phyloP scores from a whole-genome alignment of 2,329 filamentous ascomycete species.

The Aspergillus sp. region DNA sequence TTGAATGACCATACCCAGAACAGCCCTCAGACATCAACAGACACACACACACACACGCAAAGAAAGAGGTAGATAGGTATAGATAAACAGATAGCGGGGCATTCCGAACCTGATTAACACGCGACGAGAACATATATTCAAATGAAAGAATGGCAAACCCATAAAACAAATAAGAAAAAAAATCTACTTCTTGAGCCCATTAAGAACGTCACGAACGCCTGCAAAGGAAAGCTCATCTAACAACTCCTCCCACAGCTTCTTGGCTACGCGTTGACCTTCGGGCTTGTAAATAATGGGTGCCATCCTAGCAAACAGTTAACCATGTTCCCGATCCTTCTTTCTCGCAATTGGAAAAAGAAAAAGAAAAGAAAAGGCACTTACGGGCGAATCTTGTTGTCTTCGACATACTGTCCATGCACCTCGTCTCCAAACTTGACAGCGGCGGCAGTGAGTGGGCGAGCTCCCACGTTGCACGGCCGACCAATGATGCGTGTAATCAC shows the following conservation, averaged over 20 bases:
- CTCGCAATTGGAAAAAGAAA: too few species aligned
- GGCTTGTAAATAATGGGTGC: not conserved
- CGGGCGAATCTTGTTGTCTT: not conserved
- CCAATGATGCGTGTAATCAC: constrained; percentile 7
- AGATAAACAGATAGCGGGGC: too few species aligned
- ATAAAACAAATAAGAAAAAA: too few species aligned
- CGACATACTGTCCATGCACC: constrained; percentile 2
- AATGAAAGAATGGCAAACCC: too few species aligned
- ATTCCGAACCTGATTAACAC: too few species aligned
- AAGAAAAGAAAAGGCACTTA: not conserved
- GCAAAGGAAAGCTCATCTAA: not conserved
- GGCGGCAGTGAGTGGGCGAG: constrained; percentile 11
- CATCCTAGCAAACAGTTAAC: not conserved
- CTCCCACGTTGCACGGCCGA: constrained; percentile 12
- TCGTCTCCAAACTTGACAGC: constrained; percentile 2
- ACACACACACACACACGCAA: too few species aligned
- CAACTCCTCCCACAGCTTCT: not conserved
- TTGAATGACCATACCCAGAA: too few species aligned
- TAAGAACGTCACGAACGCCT: not conserved
- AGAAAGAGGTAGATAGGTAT: too few species aligned
- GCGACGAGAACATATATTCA: too few species aligned
- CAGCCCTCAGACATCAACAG: too few species aligned
- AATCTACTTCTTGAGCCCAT: too few species aligned
- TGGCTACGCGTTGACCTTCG: not conserved
- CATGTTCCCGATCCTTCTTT: not conserved